These are phyloP conservation scores for Globisporangium recalcitrans DNA, from an alignment of 352 stramenopile genomes.

Conservation along the genomic window DNA sequence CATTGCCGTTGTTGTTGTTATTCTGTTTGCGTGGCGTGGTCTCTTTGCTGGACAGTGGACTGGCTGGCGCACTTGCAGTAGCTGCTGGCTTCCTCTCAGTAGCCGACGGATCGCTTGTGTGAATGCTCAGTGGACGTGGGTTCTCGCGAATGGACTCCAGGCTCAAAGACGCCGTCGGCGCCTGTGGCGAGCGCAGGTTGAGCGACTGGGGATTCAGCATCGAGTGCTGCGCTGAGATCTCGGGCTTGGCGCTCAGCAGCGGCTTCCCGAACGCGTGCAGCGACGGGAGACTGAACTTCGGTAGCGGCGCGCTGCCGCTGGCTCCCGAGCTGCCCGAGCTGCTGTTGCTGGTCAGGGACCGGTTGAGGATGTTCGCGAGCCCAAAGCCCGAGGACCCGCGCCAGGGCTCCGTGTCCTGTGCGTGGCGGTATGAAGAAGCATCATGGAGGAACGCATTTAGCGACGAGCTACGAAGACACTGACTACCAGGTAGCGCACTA, in stretches of 20 bases:
- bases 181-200: background rate
- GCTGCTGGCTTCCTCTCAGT: background rate
- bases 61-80: background rate
- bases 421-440: slow-evolving; percentile 10
- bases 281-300: slow-evolving; percentile 70
- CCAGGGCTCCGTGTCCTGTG: slow-evolving; percentile 68
- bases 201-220: slow-evolving; percentile 19
- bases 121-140: slow-evolving; percentile 9
- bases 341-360: slow-evolving; percentile 18
- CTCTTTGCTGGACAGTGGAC: slow-evolving; percentile 9
- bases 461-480: slow-evolving; percentile 1
- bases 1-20: slow-evolving; percentile 9
- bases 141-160: background rate
- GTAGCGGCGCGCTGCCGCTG: slow-evolving; percentile 20
- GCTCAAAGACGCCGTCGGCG: background rate
- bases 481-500: slow-evolving; percentile 6
- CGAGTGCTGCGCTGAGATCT: slow-evolving; percentile 29
- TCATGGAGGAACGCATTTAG: slow-evolving; percentile 21
- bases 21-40: slow-evolving; percentile 14
- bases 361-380: slow-evolving; percentile 80
- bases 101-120: slow-evolving; percentile 12
- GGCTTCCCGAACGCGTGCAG: slow-evolving; percentile 72
- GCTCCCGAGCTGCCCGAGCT: background rate
- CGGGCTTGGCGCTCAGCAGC: slow-evolving; percentile 44
- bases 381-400: slow-evolving; percentile 60